Conservation (phyloP, 2,329 filamentous ascomycete genomes). For the Fusarium sp. region DNA sequence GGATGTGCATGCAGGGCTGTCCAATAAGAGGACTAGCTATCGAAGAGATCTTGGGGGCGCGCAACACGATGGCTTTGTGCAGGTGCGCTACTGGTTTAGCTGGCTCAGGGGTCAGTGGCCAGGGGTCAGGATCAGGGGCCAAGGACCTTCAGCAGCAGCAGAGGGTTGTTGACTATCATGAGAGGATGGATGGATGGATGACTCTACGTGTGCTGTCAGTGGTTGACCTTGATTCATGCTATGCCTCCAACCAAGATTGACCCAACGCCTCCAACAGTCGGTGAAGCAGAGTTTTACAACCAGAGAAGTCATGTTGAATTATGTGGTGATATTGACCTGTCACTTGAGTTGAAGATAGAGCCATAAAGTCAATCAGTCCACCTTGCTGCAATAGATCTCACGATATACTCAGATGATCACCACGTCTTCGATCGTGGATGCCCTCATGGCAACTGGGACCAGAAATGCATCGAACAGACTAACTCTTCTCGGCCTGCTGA, state of each 20-base stretch:
- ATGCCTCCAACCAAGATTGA: conserved; percentile 19
- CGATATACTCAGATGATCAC: conserved; percentile 34
- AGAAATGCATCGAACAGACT: not conserved
- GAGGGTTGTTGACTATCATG: conserved; percentile 11
- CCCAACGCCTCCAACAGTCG: conserved; percentile 21
- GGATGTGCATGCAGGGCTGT: conserved; percentile 32
- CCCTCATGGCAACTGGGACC: conserved; percentile 5
- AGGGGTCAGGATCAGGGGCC: conserved; percentile 20
- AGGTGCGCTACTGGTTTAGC: conserved; percentile 25
- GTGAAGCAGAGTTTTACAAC: conserved; percentile 29
- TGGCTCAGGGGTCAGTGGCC: conserved; percentile 30
- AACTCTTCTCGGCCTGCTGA: conserved; percentile 5
- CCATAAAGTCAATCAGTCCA: conserved; percentile 29
- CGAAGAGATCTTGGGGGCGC: conserved; percentile 18
- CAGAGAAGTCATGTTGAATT: conserved; percentile 5
- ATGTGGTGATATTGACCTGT: conserved; percentile 1
- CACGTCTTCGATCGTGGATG: conserved; percentile 18
- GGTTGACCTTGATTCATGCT: conserved; percentile 27
- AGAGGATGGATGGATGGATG: conserved; percentile 32
- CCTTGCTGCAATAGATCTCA: conserved; percentile 2
- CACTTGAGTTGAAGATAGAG: conserved; percentile 6
- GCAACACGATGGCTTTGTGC: conserved; percentile 22
- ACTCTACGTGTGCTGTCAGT: conserved; percentile 27
- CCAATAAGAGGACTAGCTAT: conserved; percentile 24
- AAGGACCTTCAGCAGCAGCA: not conserved